Evolutionary conservation across 306 rosid genomes (phyloP), one percentile per base, ranked within the genome.

Genomic region (Mimosa bimucronata): DNA sequence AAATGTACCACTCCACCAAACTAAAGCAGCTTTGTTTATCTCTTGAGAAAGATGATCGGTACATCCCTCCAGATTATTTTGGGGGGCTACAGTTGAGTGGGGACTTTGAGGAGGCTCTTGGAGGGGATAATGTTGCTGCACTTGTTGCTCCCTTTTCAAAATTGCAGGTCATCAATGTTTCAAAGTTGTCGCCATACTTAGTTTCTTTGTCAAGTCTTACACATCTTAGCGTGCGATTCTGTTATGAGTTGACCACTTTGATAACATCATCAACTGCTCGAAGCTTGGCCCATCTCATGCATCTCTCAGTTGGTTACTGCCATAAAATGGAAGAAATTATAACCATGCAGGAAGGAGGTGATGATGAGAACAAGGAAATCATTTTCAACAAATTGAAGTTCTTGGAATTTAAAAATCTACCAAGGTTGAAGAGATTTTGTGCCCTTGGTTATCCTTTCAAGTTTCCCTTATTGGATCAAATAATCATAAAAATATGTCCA

Each of bases 191-290:
- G 25, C 16, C 30, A 23, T 23, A 14, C 30, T 21, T 57, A 21
- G 6, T 67, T 67, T 67, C 48, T 38, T 38, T 7, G 26, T 6
- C 34, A 3, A 58, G 37, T 75, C 26, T 75, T 0, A 40, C 37
- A 58, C 2, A 23, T 21, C 23, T 75, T 2, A 0, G 4, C 0
- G 40, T 58, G 53, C 2, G 0, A 0, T 0, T 0, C 0, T 60
- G 57, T 13, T 0, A 3, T 2, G 23, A 2, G 6, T 15, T 41
- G 40, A 16, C 42, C 11, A 16, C 29, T 61, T 60, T 60, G 29
- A 3, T 75, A 8, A 75, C 41, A 0, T 40, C 57, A 8, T 75
- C 71, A 21, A 42, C 19, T 2, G 28, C 57, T 3, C 19, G 11
- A 60, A 42, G 58, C 6, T 28, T 60, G 18, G 2, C 41, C 18